Conservation (phyloP, 306 rosid genomes). For the Delonix regia region DNA sequence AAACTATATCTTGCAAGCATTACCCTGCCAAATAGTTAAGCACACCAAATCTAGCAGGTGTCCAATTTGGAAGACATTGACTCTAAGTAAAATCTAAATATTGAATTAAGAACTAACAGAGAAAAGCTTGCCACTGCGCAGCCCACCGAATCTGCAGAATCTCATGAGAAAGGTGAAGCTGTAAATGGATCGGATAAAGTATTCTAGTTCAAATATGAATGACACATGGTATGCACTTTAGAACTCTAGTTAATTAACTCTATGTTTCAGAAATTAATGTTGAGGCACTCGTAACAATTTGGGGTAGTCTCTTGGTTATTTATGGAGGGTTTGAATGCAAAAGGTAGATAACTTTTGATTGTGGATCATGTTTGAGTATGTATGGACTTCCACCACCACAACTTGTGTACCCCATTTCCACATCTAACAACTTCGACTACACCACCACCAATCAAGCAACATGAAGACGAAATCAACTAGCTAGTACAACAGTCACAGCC, state of each 20-base stretch:
- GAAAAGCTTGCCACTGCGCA: background rate
- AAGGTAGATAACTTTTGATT: background rate
- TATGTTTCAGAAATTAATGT: too few species aligned
- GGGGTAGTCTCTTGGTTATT: background rate
- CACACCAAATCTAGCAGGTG: background rate
- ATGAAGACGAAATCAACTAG: background rate
- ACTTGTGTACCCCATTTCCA: background rate
- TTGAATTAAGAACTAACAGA: background rate
- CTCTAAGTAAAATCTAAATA: too few species aligned
- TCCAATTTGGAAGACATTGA: too few species aligned
- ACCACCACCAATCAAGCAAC: background rate
- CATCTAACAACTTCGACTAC: background rate
- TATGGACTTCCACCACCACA: constrained; percentile 8
- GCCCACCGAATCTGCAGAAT: background rate
- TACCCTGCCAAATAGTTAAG: background rate
- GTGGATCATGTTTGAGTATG: background rate
- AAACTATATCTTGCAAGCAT: background rate
- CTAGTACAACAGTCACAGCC: background rate
- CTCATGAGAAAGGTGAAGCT: background rate
- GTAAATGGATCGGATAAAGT: too few species aligned
- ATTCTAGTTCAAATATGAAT: too few species aligned
- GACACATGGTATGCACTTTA: too few species aligned
- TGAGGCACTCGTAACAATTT: background rate
- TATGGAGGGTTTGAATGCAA: background rate
- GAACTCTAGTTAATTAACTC: too few species aligned